Percentiles rank a stretch among this genome's conserved stretches.
These are phyloP conservation scores for Barnettozyma pratensis DNA, from an alignment of 805 yeast species.

Conservation along the genomic window DNA sequence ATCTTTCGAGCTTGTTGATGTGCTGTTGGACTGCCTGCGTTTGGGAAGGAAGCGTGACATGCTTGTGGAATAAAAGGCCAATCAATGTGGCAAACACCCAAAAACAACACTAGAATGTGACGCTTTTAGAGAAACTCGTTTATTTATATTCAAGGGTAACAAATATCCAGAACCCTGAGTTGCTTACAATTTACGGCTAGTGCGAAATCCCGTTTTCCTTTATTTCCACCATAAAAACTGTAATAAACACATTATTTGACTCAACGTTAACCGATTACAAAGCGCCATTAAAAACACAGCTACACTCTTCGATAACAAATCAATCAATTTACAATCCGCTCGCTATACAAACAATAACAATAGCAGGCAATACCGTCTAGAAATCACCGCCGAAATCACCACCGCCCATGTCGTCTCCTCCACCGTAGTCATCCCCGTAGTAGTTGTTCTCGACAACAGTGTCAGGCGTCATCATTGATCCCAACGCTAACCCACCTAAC, in stretches of 20 bases:
- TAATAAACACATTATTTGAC: too few relatives aligned
- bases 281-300: too few relatives aligned
- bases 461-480: constrained; percentile 22
- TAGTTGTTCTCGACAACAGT: constrained; percentile 20
- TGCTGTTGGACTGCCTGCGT: neutral
- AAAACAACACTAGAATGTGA: too few relatives aligned
- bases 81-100: too few relatives aligned
- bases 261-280: too few relatives aligned
- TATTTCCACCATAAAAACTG: too few relatives aligned
- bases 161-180: neutral
- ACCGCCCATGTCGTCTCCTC: constrained; percentile 35
- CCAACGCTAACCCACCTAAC: constrained; percentile 27
- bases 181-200: neutral
- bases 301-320: too few relatives aligned
- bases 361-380: neutral
- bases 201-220: neutral
- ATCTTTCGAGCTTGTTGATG: neutral
- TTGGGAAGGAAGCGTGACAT: neutral
- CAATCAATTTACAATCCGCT: too few relatives aligned
- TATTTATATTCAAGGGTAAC: too few relatives aligned
- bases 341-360: neutral
- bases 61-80: neutral
- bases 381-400: constrained; percentile 21
- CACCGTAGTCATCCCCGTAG: constrained; percentile 29
- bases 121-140: too few relatives aligned